A percentile compares a stretch with the other conserved stretches of the same genome.
Evolutionary conservation across 352 stramenopile genomes (phyloP).

Genomic region (Pythium dissimile): DNA sequence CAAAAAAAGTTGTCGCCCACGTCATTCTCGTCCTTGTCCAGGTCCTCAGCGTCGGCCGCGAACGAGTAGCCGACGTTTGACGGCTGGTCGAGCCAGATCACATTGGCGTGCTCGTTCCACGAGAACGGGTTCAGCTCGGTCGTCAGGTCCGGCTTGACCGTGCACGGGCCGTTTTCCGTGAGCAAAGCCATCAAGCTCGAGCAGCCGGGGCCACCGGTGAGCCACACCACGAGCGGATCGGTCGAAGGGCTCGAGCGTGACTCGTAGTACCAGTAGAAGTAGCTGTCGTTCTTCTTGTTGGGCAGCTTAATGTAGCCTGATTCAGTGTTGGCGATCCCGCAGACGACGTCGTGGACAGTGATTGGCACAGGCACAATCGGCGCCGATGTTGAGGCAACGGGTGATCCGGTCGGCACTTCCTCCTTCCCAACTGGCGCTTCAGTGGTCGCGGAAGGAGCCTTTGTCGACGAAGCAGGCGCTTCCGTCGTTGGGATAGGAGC

Average conservation of each 20-base stretch:
- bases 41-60: constrained; percentile 14
- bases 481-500: background rate
- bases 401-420: background rate
- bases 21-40: constrained; percentile 37
- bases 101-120: constrained; percentile 48
- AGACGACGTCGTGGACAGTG: background rate
- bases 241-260: constrained; percentile 30
- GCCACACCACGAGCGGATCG: constrained; percentile 56
- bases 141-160: constrained; percentile 31
- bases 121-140: constrained; percentile 38
- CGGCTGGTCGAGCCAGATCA: constrained; percentile 51
- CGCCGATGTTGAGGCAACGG: background rate
- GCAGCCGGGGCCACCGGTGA: constrained; percentile 46
- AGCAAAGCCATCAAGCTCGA: constrained; percentile 40
- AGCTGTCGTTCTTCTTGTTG: constrained; percentile 50
- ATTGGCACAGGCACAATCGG: background rate
- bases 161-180: constrained; percentile 54
- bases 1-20: constrained; percentile 66
- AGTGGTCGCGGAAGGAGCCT: background rate
- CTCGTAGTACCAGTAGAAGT: constrained; percentile 73
- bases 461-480: background rate
- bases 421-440: background rate
- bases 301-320: constrained; percentile 48
- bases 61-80: constrained; percentile 49
- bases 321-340: constrained; percentile 16